Evolutionary conservation across 2,329 filamentous ascomycete species (phyloP), one percentile per base, ranked within the genome.

Genomic region (Clonostachys sp.): DNA sequence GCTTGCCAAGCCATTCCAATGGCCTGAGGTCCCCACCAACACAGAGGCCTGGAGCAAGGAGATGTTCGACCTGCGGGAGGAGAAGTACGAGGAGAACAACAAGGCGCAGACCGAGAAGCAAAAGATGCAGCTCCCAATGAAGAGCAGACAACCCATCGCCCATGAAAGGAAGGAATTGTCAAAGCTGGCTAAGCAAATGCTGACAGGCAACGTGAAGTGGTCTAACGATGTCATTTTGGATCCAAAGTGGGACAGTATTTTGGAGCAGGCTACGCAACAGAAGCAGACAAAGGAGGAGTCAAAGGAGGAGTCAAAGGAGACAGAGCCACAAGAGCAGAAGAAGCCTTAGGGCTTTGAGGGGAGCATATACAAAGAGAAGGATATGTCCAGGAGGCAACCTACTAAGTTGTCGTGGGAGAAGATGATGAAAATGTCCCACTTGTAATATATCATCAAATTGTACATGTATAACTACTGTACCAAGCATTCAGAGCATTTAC

Each of bases 1-100:
- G 75, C 80, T 99, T 72, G 81, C 78, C 51, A 74, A 85, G 72
- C 89, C 91, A 5, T 99, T 99, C 72, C 83, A 88, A 48, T 97
- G 89, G 87, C 94, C 94, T 1, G 78, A 83, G 53, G 66, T 74
- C 55, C 87, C 89, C 5, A 67, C 74, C 53, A 77, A 86, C 62
- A 72, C 80, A 51, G 64, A 74, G 48, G 68, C 73, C 63, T 91
- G 86, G 84, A 84, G 84, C 64, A 74, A 83, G 54, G 67, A 75
- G n/a, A 68, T 81, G 47, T 81, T 72, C 64, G 71, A 76, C 60
- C 71, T 73, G 57, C 71, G 78, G 30, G 67, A 77, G 49, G 66
- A 79, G 50, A 67, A 72, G 47, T 66, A 71, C 33, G 67, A 76
- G 48, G 66, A 80, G 51, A 67, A 72, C 46, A 66, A 71, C 55